Evolutionary conservation across 805 yeast genomes (phyloP).

Genomic region (Candida sakaeoensis): DNA sequence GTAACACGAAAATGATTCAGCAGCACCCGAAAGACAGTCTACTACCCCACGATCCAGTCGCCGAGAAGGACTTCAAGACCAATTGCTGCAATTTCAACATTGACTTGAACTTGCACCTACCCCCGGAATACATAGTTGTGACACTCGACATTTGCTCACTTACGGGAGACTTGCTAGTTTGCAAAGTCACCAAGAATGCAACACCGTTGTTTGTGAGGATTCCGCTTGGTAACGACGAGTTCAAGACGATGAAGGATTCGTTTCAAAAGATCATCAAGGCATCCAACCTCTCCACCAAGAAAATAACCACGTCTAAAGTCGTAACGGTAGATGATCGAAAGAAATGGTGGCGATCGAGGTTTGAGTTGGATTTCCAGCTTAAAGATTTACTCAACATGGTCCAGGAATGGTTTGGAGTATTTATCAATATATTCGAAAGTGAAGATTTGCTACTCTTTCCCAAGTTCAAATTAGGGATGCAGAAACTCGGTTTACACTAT

Average conservation of each 20-base stretch:
- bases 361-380: conserved; percentile 55
- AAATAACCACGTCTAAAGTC: conserved; percentile 49
- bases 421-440: conserved; percentile 54
- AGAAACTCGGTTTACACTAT: conserved; percentile 2
- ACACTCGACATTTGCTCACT: conserved; percentile 57
- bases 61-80: not conserved
- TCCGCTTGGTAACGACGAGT: conserved; percentile 50
- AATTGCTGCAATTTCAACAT: conserved; percentile 11
- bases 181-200: conserved; percentile 34
- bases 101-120: conserved; percentile 12
- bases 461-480: conserved; percentile 18
- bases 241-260: conserved; percentile 29
- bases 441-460: conserved; percentile 18
- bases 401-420: conserved; percentile 73
- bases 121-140: conserved; percentile 51
- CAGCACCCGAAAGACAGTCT: conserved; percentile 7
- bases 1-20: conserved; percentile 17
- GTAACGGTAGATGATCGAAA: conserved; percentile 56
- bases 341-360: conserved; percentile 77
- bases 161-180: conserved; percentile 56
- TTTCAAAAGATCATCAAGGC: conserved; percentile 47
- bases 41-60: conserved; percentile 12
- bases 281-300: conserved; percentile 60
- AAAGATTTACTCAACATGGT: conserved; percentile 58
- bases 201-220: conserved; percentile 51